Evolutionary conservation across 371 early-diverging fungal species (phyloP), one percentile per base, ranked within the genome.

Genomic region (Parasitella parasitica): DNA sequence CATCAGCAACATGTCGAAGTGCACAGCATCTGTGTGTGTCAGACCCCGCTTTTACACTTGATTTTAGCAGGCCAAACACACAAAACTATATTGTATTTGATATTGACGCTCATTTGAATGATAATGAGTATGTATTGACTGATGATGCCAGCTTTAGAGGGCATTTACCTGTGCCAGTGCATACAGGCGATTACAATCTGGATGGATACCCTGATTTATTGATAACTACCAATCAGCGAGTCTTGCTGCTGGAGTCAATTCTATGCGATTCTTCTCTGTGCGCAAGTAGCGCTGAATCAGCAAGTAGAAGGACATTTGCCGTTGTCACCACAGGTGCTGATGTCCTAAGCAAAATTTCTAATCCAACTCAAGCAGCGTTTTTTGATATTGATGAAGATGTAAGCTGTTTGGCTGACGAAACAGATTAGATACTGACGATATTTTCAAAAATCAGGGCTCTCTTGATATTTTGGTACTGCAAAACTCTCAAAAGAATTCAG

Each of bases 141-240:
- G 24, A 59, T 1, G 86, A 89, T 22, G 52, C 56, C 0, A 69
- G 64, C 3, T 90, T 91, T 57, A 74, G 76, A 59, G 89, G 89
- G 2, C 60, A 63, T 6, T 76, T 79, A 43, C 87, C 92, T 16
- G 81, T 87, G 0, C 68, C 85, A 2, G 59, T 86, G 4, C 78
- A 81, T 28, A 50, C 71, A 58, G 95, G 93, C 13, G 97, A 97
- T 62, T 89, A 88, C 54, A 91, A 96, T 62, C 73, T 92, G 61
- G 97, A 97, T 73, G 96, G 97, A 8, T 95, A 92, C 69, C 95
- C 97, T 0, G 97, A 97, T 74, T 53, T 87, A 6, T 61, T 96
- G 22, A 80, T 95, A 0, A 84, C 88, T 3, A 77, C 77, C 6
- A 72, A 43, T 28, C 65, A 77, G 13, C 63, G 76, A 16, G 82